Evolutionary conservation across 2,329 filamentous ascomycete species (phyloP), one percentile per base, ranked within the genome.

Genomic region (Didymella segeticola): DNA sequence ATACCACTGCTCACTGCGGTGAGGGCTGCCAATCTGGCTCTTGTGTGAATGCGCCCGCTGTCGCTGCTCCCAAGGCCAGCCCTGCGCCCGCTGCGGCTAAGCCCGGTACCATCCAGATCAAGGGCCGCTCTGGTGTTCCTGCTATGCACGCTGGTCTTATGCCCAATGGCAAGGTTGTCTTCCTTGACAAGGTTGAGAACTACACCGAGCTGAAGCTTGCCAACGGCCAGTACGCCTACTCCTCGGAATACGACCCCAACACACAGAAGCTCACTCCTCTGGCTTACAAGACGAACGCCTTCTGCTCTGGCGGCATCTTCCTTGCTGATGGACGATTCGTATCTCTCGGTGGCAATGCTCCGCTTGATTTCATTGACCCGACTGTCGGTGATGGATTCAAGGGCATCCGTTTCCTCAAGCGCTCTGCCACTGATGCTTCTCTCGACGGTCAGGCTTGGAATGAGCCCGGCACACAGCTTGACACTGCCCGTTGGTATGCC

Each of bases 111-210:
- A 80, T 86, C 61, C 70, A 71, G 2, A 68, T 83, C 29, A 76
- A 82, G 48, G 84, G 83, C 15, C 72, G 79, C 52, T 83, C 82
- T 46, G 85, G 85, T 60, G 84, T 86, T n/a, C 83, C 84, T 33
- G 83, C 79, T 14, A 87, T 87, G 85, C 83, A 86, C 62, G 84
- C 83, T 57, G 82, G 78, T 61, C 76, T 87, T 19, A 77, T 86
- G 75, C 81, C 78, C 12, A 85, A 86, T 62, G 83, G 84, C 20
- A 77, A 78, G 45, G 83, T 86, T 10, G 77, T 84, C 30, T 87
- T 87, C 71, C 72, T 86, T 14, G 85, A 87, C 75, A 87, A 87
- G 67, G 77, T 87, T 25, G 84, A 87, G 67, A 82, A 86, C 67
- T 86, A 83, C 69, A 85, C 84, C 0, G 77, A 86, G 54, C 62